Conservation (phyloP, 2,329 filamentous ascomycete species). For the Neospermospora avenae region DNA sequence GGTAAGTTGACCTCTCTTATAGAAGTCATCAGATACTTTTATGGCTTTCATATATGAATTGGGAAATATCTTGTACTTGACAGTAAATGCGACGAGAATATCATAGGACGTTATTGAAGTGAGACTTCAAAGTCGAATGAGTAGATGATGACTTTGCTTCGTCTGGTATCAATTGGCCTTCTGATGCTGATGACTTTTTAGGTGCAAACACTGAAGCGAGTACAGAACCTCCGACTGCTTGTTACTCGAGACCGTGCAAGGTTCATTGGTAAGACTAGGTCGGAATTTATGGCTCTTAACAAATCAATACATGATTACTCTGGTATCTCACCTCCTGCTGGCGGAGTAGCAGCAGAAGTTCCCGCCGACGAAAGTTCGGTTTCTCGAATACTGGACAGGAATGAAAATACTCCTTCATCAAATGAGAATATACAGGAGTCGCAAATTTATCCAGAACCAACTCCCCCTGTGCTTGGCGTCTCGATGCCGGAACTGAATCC, state of each 20-base stretch:
- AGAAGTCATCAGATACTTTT: no score
- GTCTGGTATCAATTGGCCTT: background rate
- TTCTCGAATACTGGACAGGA: background rate
- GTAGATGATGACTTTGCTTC: no score
- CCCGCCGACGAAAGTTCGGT: background rate
- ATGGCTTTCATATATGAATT: no score
- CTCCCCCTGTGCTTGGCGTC: no score
- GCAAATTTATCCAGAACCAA: background rate
- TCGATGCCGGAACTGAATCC: background rate
- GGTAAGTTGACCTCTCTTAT: background rate
- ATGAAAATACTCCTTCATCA: background rate
- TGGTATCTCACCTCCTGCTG: background rate
- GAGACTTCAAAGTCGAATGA: no score
- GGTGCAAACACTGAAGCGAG: background rate
- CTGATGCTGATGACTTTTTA: background rate
- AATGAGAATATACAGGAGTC: background rate
- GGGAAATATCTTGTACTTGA: no score
- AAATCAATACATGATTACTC: background rate
- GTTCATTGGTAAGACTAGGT: background rate
- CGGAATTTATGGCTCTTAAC: background rate
- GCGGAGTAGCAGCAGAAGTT: background rate
- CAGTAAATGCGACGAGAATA: no score
- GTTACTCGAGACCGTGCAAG: background rate
- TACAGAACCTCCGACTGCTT: constrained; percentile 29
- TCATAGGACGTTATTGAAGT: no score